Base-by-base conservation (phyloP, 2,329 filamentous ascomycete genomes). In the Pyrenophora graminea region DNA sequence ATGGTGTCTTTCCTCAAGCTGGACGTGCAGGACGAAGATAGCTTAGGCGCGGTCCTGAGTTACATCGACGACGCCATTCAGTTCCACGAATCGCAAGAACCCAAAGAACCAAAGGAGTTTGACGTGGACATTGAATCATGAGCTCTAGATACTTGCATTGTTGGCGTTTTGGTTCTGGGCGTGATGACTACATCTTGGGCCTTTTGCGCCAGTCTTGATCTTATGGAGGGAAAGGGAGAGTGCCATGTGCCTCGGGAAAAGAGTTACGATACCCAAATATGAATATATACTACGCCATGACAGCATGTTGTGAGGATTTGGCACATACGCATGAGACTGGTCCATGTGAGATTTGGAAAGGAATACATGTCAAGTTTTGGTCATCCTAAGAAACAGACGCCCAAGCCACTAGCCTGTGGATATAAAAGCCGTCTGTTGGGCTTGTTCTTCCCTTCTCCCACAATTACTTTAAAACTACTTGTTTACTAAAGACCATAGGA, bases 1-100 rank as follows among this genome's bases (percentile, higher is more conserved):
- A 95, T 99, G 90, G 90, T 99, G 10, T 96, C 90, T 40, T 99
- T 96, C 70, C 79, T 97, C 50, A 90, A 92, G 76, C 79, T 97
- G 38, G 90, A 97, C 68, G 88, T 87, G 23, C 89, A 94, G 60
- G 87, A 96, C 65, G 93, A 97, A 76, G 91, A 97, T 65, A 97
- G 93, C 68, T 86, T 97, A 3, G 87, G 83, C 1, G 86, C 82
- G 1, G 87, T 96, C 21, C 75, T 97, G 62, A 96, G 91, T 78
- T 91, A 95, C 76, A 94, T 97, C 63, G 92, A 97, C 71, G 91
- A 97, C 75, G 89, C 90, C 23, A 94, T 96, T 60, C 92, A 96
- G 71, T 97, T 85, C 72, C 90, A 96, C 69, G 92, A 97, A 72
- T 90, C 91, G 10, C 92, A 97, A 71, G 92, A 97, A 73, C 92